These are phyloP conservation scores for Willaertia magna DNA, from an alignment of 208 protist species.

Conservation along the genomic window DNA sequence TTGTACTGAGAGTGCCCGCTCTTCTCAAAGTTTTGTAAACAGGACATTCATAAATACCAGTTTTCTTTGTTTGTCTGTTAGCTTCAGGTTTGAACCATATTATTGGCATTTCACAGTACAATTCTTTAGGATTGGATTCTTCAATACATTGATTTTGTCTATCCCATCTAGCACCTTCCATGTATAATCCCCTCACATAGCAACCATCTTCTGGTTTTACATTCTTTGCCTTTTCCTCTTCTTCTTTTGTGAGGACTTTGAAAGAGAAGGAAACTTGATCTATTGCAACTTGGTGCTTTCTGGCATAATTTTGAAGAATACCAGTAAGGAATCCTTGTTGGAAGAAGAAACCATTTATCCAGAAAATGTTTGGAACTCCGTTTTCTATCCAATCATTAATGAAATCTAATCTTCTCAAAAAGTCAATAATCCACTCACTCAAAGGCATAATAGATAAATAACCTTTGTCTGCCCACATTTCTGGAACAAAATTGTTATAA, in stretches of 20 bases:
- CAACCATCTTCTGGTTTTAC: constrained; percentile 31
- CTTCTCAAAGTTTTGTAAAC: constrained; percentile 89
- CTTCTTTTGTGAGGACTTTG: not conserved
- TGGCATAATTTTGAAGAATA: constrained; percentile 84
- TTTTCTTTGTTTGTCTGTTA: not conserved
- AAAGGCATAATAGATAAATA: constrained; percentile 87
- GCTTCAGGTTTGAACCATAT: constrained; percentile 69
- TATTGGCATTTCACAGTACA: constrained; percentile 65
- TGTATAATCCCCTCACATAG: constrained; percentile 47
- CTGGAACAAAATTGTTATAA: constrained; percentile 86
- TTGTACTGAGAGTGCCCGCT: constrained; percentile 85
- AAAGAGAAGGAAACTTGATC: constrained; percentile 59
- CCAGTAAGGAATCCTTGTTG: constrained; percentile 83
- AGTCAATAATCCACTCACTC: constrained; percentile 79
- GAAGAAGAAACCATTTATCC: constrained; percentile 94
- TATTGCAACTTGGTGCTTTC: constrained; percentile 74
- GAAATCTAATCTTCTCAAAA: constrained; percentile 70
- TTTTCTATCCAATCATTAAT: constrained; percentile 78
- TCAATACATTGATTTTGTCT: constrained; percentile 16
- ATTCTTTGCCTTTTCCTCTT: not conserved
- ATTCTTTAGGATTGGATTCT: constrained; percentile 48
- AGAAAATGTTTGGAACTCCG: constrained; percentile 75
- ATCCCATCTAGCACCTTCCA: constrained; percentile 60
- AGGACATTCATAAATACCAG: constrained; percentile 36
- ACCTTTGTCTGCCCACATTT: constrained; percentile 61